A percentile compares a stretch with the other conserved stretches of the same genome.
These are phyloP conservation scores for Sequoiadendron giganteum DNA, from an alignment of 75 land plant genomes.

Conservation along the genomic window DNA sequence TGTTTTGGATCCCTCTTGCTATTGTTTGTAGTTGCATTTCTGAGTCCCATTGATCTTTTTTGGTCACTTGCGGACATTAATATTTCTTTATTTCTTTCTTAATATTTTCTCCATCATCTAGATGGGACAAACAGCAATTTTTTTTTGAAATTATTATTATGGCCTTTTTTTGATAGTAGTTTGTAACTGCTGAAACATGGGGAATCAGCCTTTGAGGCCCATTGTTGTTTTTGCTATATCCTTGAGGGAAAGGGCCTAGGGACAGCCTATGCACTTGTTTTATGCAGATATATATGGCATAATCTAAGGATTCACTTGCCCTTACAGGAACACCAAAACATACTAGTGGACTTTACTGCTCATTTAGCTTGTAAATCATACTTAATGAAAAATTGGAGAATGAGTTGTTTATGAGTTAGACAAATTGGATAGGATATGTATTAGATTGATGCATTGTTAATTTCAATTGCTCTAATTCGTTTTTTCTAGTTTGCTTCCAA, in stretches of 20 bases:
- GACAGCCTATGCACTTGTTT: neutral
- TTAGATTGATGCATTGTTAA: neutral
- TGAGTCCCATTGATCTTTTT: no score
- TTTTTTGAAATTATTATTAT: neutral
- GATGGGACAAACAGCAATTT: neutral
- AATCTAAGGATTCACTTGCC: neutral
- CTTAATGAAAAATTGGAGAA: neutral
- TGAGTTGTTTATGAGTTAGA: neutral
- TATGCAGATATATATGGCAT: neutral
- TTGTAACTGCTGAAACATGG: neutral
- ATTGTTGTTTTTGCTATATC: neutral
- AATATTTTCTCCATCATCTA: neutral
- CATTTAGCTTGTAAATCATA: neutral
- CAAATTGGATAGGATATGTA: neutral
- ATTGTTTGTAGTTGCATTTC: no score
- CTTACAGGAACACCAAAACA: neutral
- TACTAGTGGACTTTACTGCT: neutral
- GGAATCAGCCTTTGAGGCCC: neutral
- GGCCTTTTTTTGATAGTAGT: neutral
- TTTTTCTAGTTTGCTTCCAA: neutral
- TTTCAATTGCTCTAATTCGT: neutral
- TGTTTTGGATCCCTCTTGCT: no score
- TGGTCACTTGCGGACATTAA: no score
- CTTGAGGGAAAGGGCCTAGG: neutral
- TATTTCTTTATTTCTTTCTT: neutral